Evolutionary conservation across 345 rosid species (phyloP), one percentile per base, ranked within the genome.

Genomic region (Jatropha curcas): DNA sequence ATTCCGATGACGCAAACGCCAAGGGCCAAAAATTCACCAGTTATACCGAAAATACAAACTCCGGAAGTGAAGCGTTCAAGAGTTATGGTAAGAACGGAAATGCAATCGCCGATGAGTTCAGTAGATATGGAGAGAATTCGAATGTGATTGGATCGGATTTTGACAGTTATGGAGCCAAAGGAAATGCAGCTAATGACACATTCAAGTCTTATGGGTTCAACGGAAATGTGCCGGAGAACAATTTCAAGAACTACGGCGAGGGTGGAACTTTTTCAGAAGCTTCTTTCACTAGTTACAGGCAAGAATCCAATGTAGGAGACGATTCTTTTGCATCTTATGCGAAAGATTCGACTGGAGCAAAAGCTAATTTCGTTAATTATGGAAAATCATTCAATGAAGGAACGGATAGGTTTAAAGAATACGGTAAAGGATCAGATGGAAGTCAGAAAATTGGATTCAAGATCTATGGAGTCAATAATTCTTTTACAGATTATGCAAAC

Each of bases 21-120:
- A 76, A 81, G 45, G 45, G 72, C 5, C 92, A 94, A 60, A 19
- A 75, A 0, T 94, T 94, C 87, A 64, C 81, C 4, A 31, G 67
- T 17, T 94, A 94, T 75, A 76, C 88, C 0, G 74, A 64, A 48
- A 31, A 80, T 0, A 72, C 92, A 22, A 94, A 94, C 74, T 64
- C 95, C 62, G 98, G 98, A 0, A 2, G 53, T 22, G 84, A 90
- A 60, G 62, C 79, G 0, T 94, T 94, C 63, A 60, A 84, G 0
- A 85, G 85, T 55, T 94, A 94, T 67, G 92, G 96, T 27, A 90
- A 87, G 82, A 80, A 86, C 71, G 92, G 89, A 12, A 90, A 87
- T 60, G 90, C 91, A 19, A 51, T 48, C 3, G 88, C 92, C 1
- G 86, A 81, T 57, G 90, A 71, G 4, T 94, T 94, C 76, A 60